Evolutionary conservation across 495 filamentous ascomycete genomes (phyloP), one percentile per base, ranked within the genome.

Genomic region (Penicillium herquei): DNA sequence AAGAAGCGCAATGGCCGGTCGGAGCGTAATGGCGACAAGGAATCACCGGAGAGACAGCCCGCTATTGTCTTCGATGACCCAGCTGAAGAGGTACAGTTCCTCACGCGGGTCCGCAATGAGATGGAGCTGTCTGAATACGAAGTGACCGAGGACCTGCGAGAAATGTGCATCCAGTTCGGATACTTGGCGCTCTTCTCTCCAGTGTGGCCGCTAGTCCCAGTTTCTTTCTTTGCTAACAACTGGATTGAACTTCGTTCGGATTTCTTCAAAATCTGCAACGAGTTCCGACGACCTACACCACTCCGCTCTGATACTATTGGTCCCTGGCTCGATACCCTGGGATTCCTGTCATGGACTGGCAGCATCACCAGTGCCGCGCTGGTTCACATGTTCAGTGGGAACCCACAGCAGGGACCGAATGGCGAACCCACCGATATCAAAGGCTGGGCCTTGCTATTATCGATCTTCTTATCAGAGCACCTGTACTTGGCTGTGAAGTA

Each of bases 131-230:
- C 84, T 10, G 76, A 85, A 44, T 98, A 98, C 71, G 89, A 96
- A 57, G 92, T 96, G 2, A 91, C 87, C 6, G 81, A 81, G 11
- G 94, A 98, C 62, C 82, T 96, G 49, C 79, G 93, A 11, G 95
- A 98, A 70, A 98, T 98, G 94, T 85, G 92, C 48, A 84, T 98
- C 44, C 94, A 97, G 62, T 92, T 91, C 64, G 91, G 94, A 14
- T 98, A 96, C 66, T 74, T 98, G n/a, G 87, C 90, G 0, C 82
- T 98, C 3, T 98, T 98, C 75, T 91, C 89, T 3, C 88, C 94
- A 2, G 80, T 92, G 41, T 98, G 94, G 94, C 94, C 94, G 0
- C 76, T 98, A 6, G 90, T 92, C 0, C 85, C 87, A 0, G 79
- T 91, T 34, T 94, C 90, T 0, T 98, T 98, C 80, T 72, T 97